phyloP scores from a whole-genome alignment of 768 basidiomycete species.

The Boletus eberwhitei region DNA sequence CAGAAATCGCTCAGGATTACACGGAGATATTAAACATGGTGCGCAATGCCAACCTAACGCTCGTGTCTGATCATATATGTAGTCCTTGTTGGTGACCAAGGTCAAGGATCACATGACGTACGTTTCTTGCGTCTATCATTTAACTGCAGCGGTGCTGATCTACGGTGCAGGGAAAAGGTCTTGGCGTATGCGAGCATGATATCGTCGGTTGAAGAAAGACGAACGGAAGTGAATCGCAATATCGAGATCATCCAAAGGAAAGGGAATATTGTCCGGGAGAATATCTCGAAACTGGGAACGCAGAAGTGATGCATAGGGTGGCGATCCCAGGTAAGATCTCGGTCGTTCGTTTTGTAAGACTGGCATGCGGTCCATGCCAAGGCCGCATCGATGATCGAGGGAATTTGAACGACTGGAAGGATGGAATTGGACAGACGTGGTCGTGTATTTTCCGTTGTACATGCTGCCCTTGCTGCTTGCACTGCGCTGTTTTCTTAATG shows the following conservation, averaged over 20 bases:
- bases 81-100: conserved; percentile 7
- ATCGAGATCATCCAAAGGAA: conserved; percentile 18
- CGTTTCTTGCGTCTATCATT: neutral
- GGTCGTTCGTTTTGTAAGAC: no score
- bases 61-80: neutral
- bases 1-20: conserved; percentile 20
- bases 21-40: conserved; percentile 23
- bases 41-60: neutral
- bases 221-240: conserved; percentile 15
- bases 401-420: neutral
- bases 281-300: conserved; percentile 17
- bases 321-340: neutral
- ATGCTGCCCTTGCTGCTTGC: neutral
- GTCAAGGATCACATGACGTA: conserved; percentile 31
- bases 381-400: neutral
- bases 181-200: conserved; percentile 18
- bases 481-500: neutral
- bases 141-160: conserved; percentile 1
- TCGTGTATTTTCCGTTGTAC: neutral
- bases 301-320: conserved; percentile 7
- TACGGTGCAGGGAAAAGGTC: conserved; percentile 19
- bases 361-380: neutral
- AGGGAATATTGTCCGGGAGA: conserved; percentile 20
- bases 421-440: neutral
- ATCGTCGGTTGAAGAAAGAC: conserved; percentile 22